Evolutionary conservation across 2,329 filamentous ascomycete species (phyloP).

Genomic region (Claviceps sorghi): DNA sequence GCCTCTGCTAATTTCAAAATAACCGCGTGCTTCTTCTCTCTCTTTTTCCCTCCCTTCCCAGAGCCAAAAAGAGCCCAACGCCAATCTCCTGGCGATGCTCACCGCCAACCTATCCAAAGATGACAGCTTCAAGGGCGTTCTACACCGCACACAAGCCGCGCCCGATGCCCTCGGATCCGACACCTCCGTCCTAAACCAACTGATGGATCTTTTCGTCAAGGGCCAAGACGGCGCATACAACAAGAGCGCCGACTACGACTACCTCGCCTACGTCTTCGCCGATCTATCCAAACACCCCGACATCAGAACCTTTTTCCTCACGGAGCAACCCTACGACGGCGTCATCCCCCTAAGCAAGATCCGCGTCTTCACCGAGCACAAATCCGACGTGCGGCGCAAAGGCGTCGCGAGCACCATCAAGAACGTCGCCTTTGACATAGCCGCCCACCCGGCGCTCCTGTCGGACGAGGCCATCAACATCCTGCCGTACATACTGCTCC

Average conservation of each 20-base stretch:
- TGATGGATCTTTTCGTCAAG: conserved; percentile 93
- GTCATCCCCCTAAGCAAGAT: conserved; percentile 87
- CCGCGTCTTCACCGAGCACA: conserved; percentile 86
- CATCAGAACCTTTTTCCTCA: conserved; percentile 61
- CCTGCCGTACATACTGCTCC: conserved; percentile 75
- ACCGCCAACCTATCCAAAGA: conserved; percentile 83
- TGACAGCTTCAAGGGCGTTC: conserved; percentile 53
- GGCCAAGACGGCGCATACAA: conserved; percentile 74
- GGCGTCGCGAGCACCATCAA: conserved; percentile 97
- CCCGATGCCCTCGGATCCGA: conserved; percentile 60
- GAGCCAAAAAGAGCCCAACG: conserved; percentile 63
- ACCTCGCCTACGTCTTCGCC: conserved; percentile 85
- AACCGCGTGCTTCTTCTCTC: not conserved
- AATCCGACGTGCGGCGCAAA: conserved; percentile 66
- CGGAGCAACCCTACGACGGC: conserved; percentile 58
- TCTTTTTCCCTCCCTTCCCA: conserved; percentile 16
- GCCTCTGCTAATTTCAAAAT: not conserved
- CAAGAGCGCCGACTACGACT: conserved; percentile 74
- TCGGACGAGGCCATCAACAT: conserved; percentile 61
- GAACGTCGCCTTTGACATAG: conserved; percentile 74
- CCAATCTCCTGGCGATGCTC: conserved; percentile 78
- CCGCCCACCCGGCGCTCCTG: conserved; percentile 57
- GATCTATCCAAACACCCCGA: conserved; percentile 74
- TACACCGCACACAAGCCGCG: conserved; percentile 51
- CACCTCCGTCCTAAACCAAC: conserved; percentile 66